Percentiles rank a stretch among this genome's conserved stretches.
These are phyloP conservation scores for Diplotaxis tenuifolia DNA, from an alignment of 345 rosid species.

Conservation along the genomic window DNA sequence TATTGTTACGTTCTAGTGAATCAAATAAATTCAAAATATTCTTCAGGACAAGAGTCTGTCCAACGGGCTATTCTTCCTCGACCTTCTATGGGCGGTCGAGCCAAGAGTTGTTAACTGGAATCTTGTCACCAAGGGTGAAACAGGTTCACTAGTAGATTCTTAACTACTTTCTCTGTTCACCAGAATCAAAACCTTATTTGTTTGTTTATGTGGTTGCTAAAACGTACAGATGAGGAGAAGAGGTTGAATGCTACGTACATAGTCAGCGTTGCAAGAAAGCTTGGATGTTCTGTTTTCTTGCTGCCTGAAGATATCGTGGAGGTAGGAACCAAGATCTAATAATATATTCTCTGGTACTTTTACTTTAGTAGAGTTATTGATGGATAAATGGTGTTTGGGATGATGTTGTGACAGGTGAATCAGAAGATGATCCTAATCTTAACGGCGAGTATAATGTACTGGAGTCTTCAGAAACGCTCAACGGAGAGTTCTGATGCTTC, in stretches of 20 bases:
- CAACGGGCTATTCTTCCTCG: constrained; percentile 78
- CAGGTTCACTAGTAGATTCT: constrained; percentile 43
- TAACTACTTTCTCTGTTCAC: neutral
- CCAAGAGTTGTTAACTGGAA: constrained; percentile 97
- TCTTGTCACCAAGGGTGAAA: constrained; percentile 93
- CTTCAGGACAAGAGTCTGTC: constrained; percentile 82
- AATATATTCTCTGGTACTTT: neutral
- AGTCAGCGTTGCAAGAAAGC: constrained; percentile 90
- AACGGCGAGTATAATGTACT: constrained; percentile 90
- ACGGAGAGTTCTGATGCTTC: constrained; percentile 54
- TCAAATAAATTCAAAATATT: neutral
- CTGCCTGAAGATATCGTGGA: constrained; percentile 96
- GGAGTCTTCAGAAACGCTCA: constrained; percentile 71
- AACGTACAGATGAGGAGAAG: constrained; percentile 70
- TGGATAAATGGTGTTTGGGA: constrained; percentile 24
- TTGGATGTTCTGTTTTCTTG: constrained; percentile 95
- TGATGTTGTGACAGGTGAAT: constrained; percentile 61
- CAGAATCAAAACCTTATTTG: neutral
- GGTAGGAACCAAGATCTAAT: constrained; percentile 44
- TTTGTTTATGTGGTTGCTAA: neutral
- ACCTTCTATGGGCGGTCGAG: constrained; percentile 84
- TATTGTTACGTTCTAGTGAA: neutral
- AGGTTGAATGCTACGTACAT: constrained; percentile 93
- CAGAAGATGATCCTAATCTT: constrained; percentile 88
- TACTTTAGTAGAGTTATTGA: neutral